Base-by-base conservation (phyloP, 805 yeast species). In the Saccharomyces jurei region DNA sequence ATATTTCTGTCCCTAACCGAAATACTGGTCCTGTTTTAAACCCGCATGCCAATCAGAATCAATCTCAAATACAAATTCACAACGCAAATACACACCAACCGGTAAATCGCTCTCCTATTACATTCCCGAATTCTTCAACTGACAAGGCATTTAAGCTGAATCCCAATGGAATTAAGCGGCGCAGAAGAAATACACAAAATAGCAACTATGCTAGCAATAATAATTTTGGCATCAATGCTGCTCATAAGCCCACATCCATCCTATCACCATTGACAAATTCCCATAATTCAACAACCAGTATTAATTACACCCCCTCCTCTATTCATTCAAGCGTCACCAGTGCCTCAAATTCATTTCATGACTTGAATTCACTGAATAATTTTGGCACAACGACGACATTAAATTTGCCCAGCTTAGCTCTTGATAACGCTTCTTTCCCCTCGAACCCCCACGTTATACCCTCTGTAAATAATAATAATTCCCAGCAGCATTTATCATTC, bases 131-230 rank as follows among this genome's bases (percentile, higher is more conserved):
- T 21, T 46, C 53, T 17, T 46, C 54, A n/a, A 26, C 29, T 4
- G 50, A 50, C 17, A 56, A 53, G 9, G 52, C 67, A 4, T 69
- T 69, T 48, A 63, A 64, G 10, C 50, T 69, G 52, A 66, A 69
- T 55, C 71, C 72, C 2, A 65, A 67, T 44, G 71, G 70, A 3
- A 64, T 69, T 21, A 69, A 68, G 53, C 62, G 62, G 48, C 58
- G 71, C 9, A 62, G 56, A 48, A 58, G 55, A 48, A 53, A 54
- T 30, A 47, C 49, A 21, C 46, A 14, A 32, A 22, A 25, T 14
- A 26, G 17, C 22, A 28, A 26, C 10, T 31, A 46, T 21, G 10
- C 44, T 10, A 17, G 44, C 44, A 8, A 25, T 8, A n/a, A 36
- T 17, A 11, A 4, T 4, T 4, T 6, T 36, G 25, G 41, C 14